Conservation (phyloP, 441 rosid genomes). For the Brassica balearica region DNA sequence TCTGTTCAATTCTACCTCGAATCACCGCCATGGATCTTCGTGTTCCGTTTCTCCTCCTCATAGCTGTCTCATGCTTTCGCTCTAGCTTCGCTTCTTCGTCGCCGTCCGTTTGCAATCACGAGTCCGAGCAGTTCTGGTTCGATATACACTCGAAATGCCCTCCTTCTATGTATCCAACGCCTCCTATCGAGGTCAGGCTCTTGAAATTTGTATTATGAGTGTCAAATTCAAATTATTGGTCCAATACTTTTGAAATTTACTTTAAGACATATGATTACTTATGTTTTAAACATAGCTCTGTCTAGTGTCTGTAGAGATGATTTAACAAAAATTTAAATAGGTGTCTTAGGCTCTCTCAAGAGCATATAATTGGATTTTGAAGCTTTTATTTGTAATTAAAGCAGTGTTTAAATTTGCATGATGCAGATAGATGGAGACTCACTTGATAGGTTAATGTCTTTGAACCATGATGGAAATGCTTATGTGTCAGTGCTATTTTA, state of each 20-base stretch:
- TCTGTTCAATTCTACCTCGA: neutral
- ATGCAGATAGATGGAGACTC: conserved; percentile 75
- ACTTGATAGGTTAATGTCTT: conserved; percentile 54
- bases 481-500: conserved; percentile 60
- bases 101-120: conserved; percentile 50
- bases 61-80: conserved; percentile 7
- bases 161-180: conserved; percentile 62
- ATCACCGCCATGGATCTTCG: neutral
- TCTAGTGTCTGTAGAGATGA: neutral
- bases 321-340: neutral
- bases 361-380: neutral
- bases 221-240: neutral
- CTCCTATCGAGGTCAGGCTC: conserved; percentile 54
- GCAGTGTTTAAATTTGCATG: neutral
- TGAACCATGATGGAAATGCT: conserved; percentile 15
- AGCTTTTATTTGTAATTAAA: neutral
- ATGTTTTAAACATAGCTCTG: neutral
- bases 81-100: conserved; percentile 38
- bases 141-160: conserved; percentile 66
- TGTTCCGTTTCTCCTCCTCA: neutral
- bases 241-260: neutral
- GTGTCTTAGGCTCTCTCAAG: neutral
- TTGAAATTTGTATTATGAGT: neutral
- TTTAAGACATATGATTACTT: neutral
- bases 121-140: conserved; percentile 49